Evolutionary conservation across 257 asterid genomes (phyloP), one percentile per base, ranked within the genome.

Genomic region (Solanum acaule): DNA sequence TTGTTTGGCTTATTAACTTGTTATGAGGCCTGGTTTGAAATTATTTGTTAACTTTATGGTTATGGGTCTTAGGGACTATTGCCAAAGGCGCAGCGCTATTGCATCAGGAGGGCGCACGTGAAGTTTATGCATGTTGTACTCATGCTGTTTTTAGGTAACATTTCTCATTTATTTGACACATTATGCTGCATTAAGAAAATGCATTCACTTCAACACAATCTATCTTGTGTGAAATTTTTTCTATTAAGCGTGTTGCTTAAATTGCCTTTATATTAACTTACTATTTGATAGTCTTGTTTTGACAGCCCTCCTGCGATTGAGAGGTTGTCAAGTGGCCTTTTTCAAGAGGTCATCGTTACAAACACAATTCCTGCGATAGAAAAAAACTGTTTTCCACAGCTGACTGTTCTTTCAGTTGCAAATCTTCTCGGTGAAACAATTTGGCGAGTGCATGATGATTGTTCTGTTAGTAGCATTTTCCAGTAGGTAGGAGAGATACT

Each of bases 371-470:
- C 99, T 1, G 94, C 95, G 4, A 79, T 89, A 88, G 98, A 96
- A 92, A 91, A 93, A 90, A 95, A 94, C 91, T 93, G 92, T 86
- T 97, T 97, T 90, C 98, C 98, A 4, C 95, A 97, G 77, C 73
- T 97, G 78, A 97, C 98, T 2, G 97, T 97, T 86, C 95, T 97
- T 42, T 96, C 99, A 10, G 98, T 96, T 25, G 98, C 99, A 87
- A 97, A 95, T 86, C 94, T 97, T 70, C 88, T 97, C 91, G 99
- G 98, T 37, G 99, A 97, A 89, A 97, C 99, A 67, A 96, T 97
- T 65, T 97, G 98, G 99, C 95, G 99, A 35, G 95, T 97, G 49
- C 98, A 97, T 16, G 99, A 94, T 82, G 99, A 97, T 91, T 93
- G 93, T 91, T 95, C 99, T 5, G 98, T 97, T 88, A 97, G 99